A percentile compares a stretch with the other conserved stretches of the same genome.
These are phyloP conservation scores for Cantharellus anzutake DNA, from an alignment of 768 basidiomycete genomes.

Conservation along the genomic window DNA sequence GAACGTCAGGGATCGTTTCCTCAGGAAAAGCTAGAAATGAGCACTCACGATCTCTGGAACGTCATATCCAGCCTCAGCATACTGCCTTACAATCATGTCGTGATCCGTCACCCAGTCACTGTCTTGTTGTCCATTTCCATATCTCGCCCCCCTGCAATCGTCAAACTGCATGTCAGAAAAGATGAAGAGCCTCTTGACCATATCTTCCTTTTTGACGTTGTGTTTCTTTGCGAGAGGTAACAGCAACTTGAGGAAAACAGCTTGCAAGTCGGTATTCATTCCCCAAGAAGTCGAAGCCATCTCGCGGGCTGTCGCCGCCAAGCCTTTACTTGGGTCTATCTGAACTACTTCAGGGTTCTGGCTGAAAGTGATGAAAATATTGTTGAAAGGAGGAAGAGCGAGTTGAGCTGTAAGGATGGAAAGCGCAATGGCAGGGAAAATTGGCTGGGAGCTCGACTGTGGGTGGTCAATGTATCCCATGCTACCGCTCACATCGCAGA, in stretches of 20 bases:
- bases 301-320: conserved; percentile 20
- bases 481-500: conserved; percentile 60
- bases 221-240: conserved; percentile 39
- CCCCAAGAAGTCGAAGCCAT: conserved; percentile 28
- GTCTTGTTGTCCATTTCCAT: not conserved
- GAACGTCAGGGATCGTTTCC: not conserved
- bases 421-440: conserved; percentile 42
- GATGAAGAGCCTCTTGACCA: conserved; percentile 59
- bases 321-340: conserved; percentile 24
- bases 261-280: conserved; percentile 42
- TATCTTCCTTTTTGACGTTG: conserved; percentile 41
- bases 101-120: conserved; percentile 42
- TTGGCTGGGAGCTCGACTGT: conserved; percentile 19
- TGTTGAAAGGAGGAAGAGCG: conserved; percentile 42
- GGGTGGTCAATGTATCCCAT: conserved; percentile 29
- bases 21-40: not conserved
- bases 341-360: conserved; percentile 27
- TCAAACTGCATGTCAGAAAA: conserved; percentile 75
- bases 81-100: conserved; percentile 34
- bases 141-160: conserved; percentile 7
- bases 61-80: conserved; percentile 42
- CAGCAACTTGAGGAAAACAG: conserved; percentile 42
- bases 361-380: conserved; percentile 54
- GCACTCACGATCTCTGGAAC: conserved; percentile 40
- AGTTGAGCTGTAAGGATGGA: conserved; percentile 46